These are phyloP conservation scores for Graphiopsis chlorocephala DNA, from an alignment of 2,329 filamentous ascomycete species.

Conservation along the genomic window DNA sequence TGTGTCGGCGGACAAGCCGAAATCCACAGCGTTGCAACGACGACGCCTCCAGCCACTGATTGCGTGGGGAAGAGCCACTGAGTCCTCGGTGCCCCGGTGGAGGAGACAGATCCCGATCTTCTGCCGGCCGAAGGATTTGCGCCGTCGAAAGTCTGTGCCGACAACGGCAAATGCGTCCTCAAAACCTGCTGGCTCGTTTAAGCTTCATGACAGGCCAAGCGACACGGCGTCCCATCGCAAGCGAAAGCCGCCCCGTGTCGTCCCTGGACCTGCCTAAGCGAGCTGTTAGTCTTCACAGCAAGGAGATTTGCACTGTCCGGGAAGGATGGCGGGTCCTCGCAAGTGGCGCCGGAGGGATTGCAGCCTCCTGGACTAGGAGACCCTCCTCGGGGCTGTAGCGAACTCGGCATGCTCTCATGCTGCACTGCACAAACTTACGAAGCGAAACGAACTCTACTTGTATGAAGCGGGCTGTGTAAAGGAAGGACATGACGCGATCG, in stretches of 20 bases:
- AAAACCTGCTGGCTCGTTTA: neutral
- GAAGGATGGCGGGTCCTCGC: neutral
- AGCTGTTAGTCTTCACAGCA: neutral
- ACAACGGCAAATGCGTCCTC: neutral
- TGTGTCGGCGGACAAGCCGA: neutral
- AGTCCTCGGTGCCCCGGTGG: neutral
- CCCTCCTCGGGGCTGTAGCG: neutral
- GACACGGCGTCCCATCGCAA: neutral
- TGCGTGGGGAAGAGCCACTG: neutral
- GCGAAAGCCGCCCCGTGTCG: neutral
- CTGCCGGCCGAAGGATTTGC: conserved; percentile 2
- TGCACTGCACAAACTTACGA: neutral
- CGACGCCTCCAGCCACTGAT: neutral
- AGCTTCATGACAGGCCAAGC: neutral
- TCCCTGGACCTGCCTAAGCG: neutral
- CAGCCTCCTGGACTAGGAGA: neutral
- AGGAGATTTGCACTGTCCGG: neutral
- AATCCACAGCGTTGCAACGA: neutral
- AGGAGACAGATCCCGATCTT: neutral
- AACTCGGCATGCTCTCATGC: neutral
- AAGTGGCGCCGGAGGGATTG: neutral
- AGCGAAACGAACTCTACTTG: neutral
- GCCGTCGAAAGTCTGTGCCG: neutral
- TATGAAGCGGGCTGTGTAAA: neutral
- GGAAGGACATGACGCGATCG: neutral